Evolutionary conservation across 2,329 filamentous ascomycete genomes (phyloP).

Genomic region (Aureobasidium sp.): DNA sequence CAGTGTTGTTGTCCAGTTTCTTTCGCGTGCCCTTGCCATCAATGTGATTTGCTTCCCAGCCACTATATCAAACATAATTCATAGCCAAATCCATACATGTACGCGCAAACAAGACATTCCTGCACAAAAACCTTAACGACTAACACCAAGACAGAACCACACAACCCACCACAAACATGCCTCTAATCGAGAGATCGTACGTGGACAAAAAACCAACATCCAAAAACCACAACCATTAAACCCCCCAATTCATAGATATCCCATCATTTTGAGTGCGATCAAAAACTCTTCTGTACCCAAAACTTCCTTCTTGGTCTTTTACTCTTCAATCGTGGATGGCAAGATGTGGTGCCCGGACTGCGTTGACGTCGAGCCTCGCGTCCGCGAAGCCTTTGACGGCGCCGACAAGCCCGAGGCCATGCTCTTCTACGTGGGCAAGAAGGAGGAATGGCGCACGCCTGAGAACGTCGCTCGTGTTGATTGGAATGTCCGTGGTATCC

Average conservation of each 20-base stretch:
- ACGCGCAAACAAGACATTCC: not conserved
- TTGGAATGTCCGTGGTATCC: not conserved
- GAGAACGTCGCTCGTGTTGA: not conserved
- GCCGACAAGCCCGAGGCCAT: not conserved
- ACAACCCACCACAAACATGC: not conserved
- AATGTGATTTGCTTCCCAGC: not conserved
- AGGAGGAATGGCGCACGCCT: not conserved
- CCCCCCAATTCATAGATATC: not conserved
- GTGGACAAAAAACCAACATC: not conserved
- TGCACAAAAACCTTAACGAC: no score
- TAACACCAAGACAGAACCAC: not conserved
- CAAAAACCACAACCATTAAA: not conserved
- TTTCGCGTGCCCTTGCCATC: not conserved
- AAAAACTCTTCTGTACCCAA: not conserved
- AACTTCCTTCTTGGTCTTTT: constrained; percentile 1
- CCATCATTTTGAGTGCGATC: constrained; percentile 3
- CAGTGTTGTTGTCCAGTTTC: not conserved
- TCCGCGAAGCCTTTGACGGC: not conserved
- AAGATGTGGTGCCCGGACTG: constrained; percentile 12
- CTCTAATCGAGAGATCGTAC: constrained; percentile 5
- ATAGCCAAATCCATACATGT: not conserved
- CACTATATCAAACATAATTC: not conserved
- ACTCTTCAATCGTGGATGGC: not conserved
- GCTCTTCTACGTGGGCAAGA: constrained; percentile 8
- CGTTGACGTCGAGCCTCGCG: not conserved